Base-by-base conservation (phyloP, 2,329 filamentous ascomycete species). In the Phoma herbarum region DNA sequence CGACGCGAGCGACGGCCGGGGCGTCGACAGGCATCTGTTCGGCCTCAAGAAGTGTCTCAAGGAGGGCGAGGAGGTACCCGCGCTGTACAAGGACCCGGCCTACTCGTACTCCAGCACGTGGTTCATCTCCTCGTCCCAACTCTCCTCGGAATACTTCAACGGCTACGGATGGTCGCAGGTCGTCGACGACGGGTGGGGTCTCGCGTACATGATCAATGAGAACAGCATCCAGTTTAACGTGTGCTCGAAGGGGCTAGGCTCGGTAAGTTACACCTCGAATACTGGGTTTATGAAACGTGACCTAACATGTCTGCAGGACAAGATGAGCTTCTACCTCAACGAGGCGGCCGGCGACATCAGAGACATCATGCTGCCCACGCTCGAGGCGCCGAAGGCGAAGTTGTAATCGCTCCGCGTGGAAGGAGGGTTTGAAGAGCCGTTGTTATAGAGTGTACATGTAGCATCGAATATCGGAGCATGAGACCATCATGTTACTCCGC, bases 171-270 rank as follows among this genome's bases (percentile, higher is more conserved):
- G 95, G 95, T 95, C 91, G 75, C 94, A 99, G 82, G 95, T 99
- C 51, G 90, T 98, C 54, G 93, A 98, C 73, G 91, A 90, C 60
- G 95, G 95, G 28, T 99, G 95, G 80, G 95, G 95, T 41, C 96
- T 99, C 75, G 95, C 95, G 37, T 99, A 99, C 78, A 99, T 99
- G 95, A 98, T 99, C 78, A 99, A 99, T 77, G 94, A 98, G 84
- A 96, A 97, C 79, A 96, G 92, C 78, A 85, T 99, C 64, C 95
- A 98, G 86, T 98, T 99, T 83, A 99, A 99, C 81, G 88, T 99
- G 67, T 93, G 96, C 65, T 95, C 91, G 77, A 99, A 98, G 85
- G 88, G 90, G 57, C 83, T 97, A 48, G 95, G 94, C 43, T 92
- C 90, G 60, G 75, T 77, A 75, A 68, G 74, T 75, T 43, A 10